Percentiles rank a stretch among this genome's conserved stretches.
These are phyloP conservation scores for Byssochlamys sp. DNA, from an alignment of 2,329 filamentous ascomycete species.

Conservation along the genomic window DNA sequence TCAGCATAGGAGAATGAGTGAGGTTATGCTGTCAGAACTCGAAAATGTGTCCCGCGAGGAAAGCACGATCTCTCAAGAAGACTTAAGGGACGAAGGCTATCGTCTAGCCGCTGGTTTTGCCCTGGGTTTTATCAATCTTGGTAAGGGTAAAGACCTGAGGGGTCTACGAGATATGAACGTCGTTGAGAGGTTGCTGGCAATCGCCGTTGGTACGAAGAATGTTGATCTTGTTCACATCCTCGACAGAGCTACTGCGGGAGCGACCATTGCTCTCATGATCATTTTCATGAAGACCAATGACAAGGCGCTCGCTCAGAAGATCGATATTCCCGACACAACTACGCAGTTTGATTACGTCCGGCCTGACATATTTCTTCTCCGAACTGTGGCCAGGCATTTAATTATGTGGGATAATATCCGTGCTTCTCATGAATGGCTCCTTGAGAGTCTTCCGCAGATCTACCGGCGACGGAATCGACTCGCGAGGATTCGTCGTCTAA, in stretches of 20 bases:
- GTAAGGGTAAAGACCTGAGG: conserved; percentile 75
- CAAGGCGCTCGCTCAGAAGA: conserved; percentile 72
- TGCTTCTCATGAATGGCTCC: conserved; percentile 65
- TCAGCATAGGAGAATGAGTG: conserved; percentile 95
- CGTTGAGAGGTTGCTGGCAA: conserved; percentile 72
- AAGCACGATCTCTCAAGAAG: conserved; percentile 56
- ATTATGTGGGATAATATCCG: conserved; percentile 86
- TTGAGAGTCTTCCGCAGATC: conserved; percentile 58
- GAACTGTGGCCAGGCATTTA: conserved; percentile 78
- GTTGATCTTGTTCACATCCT: conserved; percentile 86
- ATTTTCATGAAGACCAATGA: conserved; percentile 98
- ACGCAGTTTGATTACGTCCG: conserved; percentile 92
- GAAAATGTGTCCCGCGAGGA: conserved; percentile 79
- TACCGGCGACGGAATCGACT: conserved; percentile 58
- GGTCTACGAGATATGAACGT: conserved; percentile 90
- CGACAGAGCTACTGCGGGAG: conserved; percentile 86
- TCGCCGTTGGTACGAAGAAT: conserved; percentile 81
- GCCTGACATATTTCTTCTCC: conserved; percentile 80
- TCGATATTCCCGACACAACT: conserved; percentile 81
- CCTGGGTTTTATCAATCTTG: conserved; percentile 86
- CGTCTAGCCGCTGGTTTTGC: conserved; percentile 87
- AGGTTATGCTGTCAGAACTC: conserved; percentile 96
- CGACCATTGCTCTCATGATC: conserved; percentile 76
- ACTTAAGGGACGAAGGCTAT: conserved; percentile 87
- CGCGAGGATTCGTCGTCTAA: conserved; percentile 51